Evolutionary conservation across 176 grass and related monocot species (phyloP), one percentile per base, ranked within the genome.

Genomic region (Juncus inflexus): DNA sequence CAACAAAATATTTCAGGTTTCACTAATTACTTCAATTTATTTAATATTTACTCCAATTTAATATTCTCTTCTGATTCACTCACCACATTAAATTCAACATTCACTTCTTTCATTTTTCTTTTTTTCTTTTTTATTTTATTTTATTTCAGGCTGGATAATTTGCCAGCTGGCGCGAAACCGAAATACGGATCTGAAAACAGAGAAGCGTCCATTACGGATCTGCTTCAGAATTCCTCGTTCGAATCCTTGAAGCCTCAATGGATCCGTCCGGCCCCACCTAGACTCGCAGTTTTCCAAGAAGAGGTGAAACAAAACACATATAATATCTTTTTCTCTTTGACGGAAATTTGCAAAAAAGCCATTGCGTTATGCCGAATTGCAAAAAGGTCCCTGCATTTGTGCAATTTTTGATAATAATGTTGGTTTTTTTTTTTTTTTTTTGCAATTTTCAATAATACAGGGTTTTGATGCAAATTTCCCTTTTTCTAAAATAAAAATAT

Each of bases 231-330:
- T 73, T 56, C 60, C 49, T 70, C 85, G 28, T 40, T 70, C 7
- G 74, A 86, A 74, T 74, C 87, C 58, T 69, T 97, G 80, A 15
- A 76, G 77, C 85, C 87, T 61, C 92, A 81, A 50, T 97, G 92
- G 92, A 83, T 87, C 53, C 74, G 88, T 2, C 92, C 92, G 57
- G 37, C 76, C 79, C 92, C 92, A 56, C 92, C 92, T 53, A 91
- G 75, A 79, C 85, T 97, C 62, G 79, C 86, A 58, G 74, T 97
- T 63, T 70, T 97, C 66, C 84, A 97, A 81, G 87, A 84, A 77
- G 92, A 97, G 88, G 92, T 89, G 19, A 78, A 47, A 47, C 43
- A 47, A 47, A 47, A 5, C 4, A 47, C 4, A 47, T 6, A 47
- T 6, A 47, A 47, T 47, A 47, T 47, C n/a, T n/a, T n/a, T 39